A percentile compares a stretch with the other conserved stretches of the same genome.
Evolutionary conservation across 2,329 filamentous ascomycete species (phyloP).

Genomic region (Lasiodiplodia sp.): DNA sequence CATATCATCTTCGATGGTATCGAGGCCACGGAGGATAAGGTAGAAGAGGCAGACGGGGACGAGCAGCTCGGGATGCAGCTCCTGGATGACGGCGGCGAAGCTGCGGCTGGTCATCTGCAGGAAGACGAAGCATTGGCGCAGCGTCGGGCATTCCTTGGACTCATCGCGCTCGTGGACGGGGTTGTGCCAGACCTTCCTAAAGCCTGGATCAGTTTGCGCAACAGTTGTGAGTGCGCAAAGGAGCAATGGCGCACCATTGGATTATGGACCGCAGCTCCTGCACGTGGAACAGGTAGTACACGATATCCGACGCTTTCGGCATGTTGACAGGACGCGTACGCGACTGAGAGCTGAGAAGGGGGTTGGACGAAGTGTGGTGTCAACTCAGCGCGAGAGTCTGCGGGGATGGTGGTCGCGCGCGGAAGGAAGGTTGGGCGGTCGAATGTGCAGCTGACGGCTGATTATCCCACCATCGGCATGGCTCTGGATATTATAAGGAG

Average conservation of each 20-base stretch:
- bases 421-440: not conserved
- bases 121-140: conserved; percentile 85
- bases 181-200: conserved; percentile 95
- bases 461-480: conserved; percentile 11
- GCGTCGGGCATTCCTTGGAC: conserved; percentile 74
- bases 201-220: conserved; percentile 25
- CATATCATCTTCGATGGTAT: conserved; percentile 99
- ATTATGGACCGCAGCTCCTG: conserved; percentile 80
- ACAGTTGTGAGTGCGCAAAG: conserved; percentile 19
- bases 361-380: not conserved
- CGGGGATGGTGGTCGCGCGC: not conserved
- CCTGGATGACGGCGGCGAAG: conserved; percentile 91
- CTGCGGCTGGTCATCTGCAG: conserved; percentile 90
- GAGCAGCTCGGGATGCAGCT: conserved; percentile 92
- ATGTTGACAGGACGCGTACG: conserved; percentile 36
- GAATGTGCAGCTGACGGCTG: conserved; percentile 1
- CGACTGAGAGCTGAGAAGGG: not conserved
- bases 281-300: conserved; percentile 80
- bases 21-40: conserved; percentile 85
- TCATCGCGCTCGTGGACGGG: conserved; percentile 85
- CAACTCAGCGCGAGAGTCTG: not conserved
- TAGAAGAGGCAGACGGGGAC: conserved; percentile 93
- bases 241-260: conserved; percentile 73
- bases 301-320: conserved; percentile 55
- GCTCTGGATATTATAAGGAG: conserved; percentile 22